Base-by-base conservation (phyloP, 2,329 filamentous ascomycete species). In the Zasmidium cellare region DNA sequence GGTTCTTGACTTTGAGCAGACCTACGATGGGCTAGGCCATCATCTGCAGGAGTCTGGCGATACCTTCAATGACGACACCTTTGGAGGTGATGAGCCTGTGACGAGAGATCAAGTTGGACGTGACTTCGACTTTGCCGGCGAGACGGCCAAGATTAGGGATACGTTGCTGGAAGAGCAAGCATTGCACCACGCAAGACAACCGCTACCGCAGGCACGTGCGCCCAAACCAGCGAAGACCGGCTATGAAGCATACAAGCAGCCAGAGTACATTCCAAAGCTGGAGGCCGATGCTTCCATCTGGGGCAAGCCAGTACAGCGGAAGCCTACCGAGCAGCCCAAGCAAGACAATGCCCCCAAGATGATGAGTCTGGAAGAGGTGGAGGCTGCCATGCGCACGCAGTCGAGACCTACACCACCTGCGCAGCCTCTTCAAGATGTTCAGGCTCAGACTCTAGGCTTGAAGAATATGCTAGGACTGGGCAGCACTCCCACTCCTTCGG, bases 51-150 rank as follows among this genome's bases (percentile, higher is more conserved):
- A 99, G 73, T 88, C 90, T 19, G 90, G 93, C 70, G 94, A 99
- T 79, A 91, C 84, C 51, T 91, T 97, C 82, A 99, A 99, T 75
- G 91, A 97, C 69, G 94, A 97, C 72, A 99, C 94, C 1, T 99
- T 99, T 57, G 82, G 79, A 57, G 76, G 75, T 31, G 72, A 72
- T 56, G 77, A 75, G 35, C 77, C 80, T 25, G 80, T 74, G 53
- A 76, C 76, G 31, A 73, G 77, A 67, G 75, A 81, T 65, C 69
- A 80, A 11, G 85, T 94, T 58, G 92, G 92, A 71, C 96, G 90
- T 73, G 93, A 99, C 75, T 97, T 97, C 69, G 94, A 99, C 75
- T 99, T 97, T 77, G 96, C 96, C 65, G 92, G 92, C 44, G 87
- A 90, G 70, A 99, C 94, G 6, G 92, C 92, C 57, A 87, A 92